Base-by-base conservation (phyloP, 306 rosid species). In the Dryas drummondii region DNA sequence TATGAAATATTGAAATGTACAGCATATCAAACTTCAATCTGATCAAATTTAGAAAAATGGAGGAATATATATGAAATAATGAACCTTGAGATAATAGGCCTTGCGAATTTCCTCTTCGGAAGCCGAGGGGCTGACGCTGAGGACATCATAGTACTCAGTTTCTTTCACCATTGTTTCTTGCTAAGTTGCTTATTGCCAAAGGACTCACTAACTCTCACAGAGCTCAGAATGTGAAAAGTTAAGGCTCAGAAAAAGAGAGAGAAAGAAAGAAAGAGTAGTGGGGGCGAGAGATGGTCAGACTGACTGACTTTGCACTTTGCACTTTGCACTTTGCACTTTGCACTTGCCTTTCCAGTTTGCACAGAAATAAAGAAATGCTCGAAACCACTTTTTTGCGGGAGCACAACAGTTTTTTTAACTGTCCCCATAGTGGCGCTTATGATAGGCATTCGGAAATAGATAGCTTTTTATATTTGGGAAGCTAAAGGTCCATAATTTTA, bases 21-120 rank as follows among this genome's bases (percentile, higher is more conserved):
- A n/a, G 52, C 41, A 75, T 12, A n/a, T 6, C 4, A 3, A 50
- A 40, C 9, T 3, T 8, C 22, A 19, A 19, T 19, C 22, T 19
- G 22, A 11, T 56, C 11, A 46, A 72, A 45, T 40, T 57, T 40
- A 26, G 54, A 32, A 56, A 55, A 40, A 32, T 37, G 63, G 11
- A 54, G 63, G 45, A 65, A 4, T 27, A 45, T 17, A 6, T 40
- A 22, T 40, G 44, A 54, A 15, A 14, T 19, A 55, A 7, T 53
- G 9, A 58, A 88, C 99, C 97, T 94, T 91, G 14, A 83, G 91
- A 79, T 94, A 94, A 75, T 94, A 94, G 58, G 98, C 98, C 78
- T 87, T 91, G 79, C 97, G 97, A 78, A 94, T 88, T 82, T 87
- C 93, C 26, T 82, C 92, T 27, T 88, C 97, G 5, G 97, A 84